Conservation (phyloP, 345 rosid genomes). For the Triadica sebifera region DNA sequence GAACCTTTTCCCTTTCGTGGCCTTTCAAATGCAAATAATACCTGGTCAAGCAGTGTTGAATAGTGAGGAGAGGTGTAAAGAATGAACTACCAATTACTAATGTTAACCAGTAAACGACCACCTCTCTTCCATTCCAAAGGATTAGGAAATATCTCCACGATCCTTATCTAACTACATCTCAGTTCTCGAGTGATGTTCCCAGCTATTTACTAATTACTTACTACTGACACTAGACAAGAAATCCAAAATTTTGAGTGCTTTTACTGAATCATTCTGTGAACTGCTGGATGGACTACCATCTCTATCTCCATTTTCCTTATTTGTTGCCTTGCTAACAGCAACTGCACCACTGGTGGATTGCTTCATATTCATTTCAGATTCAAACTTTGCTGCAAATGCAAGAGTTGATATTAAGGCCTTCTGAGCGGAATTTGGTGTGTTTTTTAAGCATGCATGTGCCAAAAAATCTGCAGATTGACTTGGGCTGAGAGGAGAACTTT, state of each 20-base stretch:
- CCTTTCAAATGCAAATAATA: no score
- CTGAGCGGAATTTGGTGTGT: constrained; percentile 41
- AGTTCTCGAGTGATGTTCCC: no score
- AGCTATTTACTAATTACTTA: constrained; percentile 1
- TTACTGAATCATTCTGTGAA: constrained; percentile 33
- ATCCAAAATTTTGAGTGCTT: constrained; percentile 49
- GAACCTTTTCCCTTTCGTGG: no score
- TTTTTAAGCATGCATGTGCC: constrained; percentile 20
- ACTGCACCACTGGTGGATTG: constrained; percentile 17
- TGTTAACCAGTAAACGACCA: no score
- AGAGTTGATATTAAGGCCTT: constrained; percentile 54
- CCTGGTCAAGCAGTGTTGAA: no score
- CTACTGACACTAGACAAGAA: constrained; percentile 49
- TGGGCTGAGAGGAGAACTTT: constrained; percentile 25
- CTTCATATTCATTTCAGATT: constrained; percentile 41
- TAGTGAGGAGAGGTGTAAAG: no score
- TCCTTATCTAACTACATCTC: no score
- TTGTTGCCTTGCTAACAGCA: constrained; percentile 12
- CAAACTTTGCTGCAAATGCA: constrained; percentile 59
- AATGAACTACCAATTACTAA: no score
- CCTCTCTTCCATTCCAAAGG: no score
- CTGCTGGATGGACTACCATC: constrained; percentile 16
- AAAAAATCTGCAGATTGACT: constrained; percentile 33
- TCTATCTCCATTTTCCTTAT: constrained; percentile 17
- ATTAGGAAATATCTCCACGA: no score